Conservation (phyloP, 1,139 yeast genomes). For the Yamadazyma siamensis region DNA sequence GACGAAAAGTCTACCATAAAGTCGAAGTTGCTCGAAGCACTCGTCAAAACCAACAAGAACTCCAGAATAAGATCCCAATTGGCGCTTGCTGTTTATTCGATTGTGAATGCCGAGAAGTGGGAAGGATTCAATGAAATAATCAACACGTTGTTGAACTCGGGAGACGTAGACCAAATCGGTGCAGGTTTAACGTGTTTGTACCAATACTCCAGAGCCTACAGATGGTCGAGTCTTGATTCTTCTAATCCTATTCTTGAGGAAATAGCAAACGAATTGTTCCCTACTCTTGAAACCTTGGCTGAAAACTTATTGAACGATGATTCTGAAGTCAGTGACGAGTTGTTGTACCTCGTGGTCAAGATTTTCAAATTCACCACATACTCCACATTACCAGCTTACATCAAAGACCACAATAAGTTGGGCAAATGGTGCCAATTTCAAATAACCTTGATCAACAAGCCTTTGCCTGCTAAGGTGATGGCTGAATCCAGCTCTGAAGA, state of each 20-base stretch:
- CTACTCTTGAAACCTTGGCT: slow-evolving; percentile 50
- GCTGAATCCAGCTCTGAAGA: slow-evolving; percentile 34
- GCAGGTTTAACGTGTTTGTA: slow-evolving; percentile 57
- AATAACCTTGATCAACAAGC: slow-evolving; percentile 46
- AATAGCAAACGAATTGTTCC: slow-evolving; percentile 49
- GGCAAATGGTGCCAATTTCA: slow-evolving; percentile 67
- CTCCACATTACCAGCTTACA: slow-evolving; percentile 56
- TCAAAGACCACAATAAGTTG: slow-evolving; percentile 47
- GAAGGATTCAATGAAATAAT: slow-evolving; percentile 35
- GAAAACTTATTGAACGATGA: slow-evolving; percentile 33
- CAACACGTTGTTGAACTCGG: slow-evolving; percentile 40
- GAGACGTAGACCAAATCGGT: slow-evolving; percentile 50
- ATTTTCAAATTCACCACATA: slow-evolving; percentile 62
- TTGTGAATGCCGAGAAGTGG: slow-evolving; percentile 46
- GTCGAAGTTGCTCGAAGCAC: slow-evolving; percentile 46
- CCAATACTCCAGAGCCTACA: slow-evolving; percentile 55
- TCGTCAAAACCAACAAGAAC: slow-evolving; percentile 34
- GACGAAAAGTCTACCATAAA: slow-evolving; percentile 54
- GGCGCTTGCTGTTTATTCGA: slow-evolving; percentile 40
- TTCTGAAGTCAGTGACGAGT: slow-evolving; percentile 43
- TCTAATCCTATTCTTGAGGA: slow-evolving; percentile 48
- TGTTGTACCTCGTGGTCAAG: slow-evolving; percentile 60
- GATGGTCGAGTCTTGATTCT: slow-evolving; percentile 50
- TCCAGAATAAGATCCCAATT: slow-evolving; percentile 38
- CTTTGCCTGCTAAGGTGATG: slow-evolving; percentile 35